Evolutionary conservation across 116 monocot species (phyloP).

Genomic region (Trichopus zeylanicus): DNA sequence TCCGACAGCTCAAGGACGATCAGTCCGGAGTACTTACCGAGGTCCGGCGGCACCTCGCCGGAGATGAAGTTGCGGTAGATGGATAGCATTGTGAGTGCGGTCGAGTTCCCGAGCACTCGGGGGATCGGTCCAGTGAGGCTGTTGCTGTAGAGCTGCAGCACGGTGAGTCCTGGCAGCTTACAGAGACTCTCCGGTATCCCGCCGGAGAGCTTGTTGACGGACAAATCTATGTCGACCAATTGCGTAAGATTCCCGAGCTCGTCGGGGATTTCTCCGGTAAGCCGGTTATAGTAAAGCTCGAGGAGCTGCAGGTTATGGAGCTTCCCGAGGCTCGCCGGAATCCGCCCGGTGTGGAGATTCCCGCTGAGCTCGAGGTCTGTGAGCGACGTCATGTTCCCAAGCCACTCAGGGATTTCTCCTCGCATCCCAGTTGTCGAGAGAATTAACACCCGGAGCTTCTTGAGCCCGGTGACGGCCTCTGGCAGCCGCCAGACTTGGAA

Average conservation of each 20-base stretch:
- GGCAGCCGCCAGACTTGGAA: slow-evolving; percentile 64
- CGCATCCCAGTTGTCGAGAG: slow-evolving; percentile 68
- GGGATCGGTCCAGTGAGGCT: slow-evolving; percentile 68
- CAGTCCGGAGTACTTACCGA: slow-evolving; percentile 57
- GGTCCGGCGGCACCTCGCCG: slow-evolving; percentile 46
- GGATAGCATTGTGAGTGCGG: slow-evolving; percentile 54
- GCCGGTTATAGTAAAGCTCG: slow-evolving; percentile 83
- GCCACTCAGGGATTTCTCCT: slow-evolving; percentile 69
- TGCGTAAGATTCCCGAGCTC: slow-evolving; percentile 74
- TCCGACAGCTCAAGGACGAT: slow-evolving; percentile 75
- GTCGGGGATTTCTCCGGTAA: slow-evolving; percentile 56
- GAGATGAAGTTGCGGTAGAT: slow-evolving; percentile 66
- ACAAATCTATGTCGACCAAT: slow-evolving; percentile 66
- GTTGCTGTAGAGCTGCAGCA: slow-evolving; percentile 80
- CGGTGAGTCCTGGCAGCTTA: slow-evolving; percentile 40
- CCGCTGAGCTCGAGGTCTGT: slow-evolving; percentile 72
- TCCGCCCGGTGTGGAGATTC: slow-evolving; percentile 53
- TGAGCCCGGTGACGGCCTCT: slow-evolving; percentile 30
- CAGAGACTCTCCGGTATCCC: slow-evolving; percentile 48
- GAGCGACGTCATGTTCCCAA: slow-evolving; percentile 90
- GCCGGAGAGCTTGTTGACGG: slow-evolving; percentile 69
- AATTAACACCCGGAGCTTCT: slow-evolving; percentile 52
- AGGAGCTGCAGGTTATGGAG: slow-evolving; percentile 54
- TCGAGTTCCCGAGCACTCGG: slow-evolving; percentile 60
- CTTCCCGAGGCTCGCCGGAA: slow-evolving; percentile 57